Evolutionary conservation across 306 rosid genomes (phyloP).

Genomic region (Fagus sylvatica): DNA sequence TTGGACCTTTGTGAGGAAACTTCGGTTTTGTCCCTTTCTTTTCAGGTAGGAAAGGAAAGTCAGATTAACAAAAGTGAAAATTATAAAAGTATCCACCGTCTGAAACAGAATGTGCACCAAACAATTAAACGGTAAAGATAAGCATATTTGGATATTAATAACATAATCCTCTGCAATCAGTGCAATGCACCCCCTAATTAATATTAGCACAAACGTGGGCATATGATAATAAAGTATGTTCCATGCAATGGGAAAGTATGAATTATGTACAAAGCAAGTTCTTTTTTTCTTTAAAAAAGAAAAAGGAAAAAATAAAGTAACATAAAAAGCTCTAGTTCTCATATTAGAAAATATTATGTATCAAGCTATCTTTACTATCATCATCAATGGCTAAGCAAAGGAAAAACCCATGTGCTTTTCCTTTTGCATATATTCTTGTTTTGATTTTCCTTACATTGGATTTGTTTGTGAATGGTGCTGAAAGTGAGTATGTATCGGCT

Average conservation of each 20-base stretch:
- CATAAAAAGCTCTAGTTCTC: not conserved
- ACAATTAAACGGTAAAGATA: not conserved
- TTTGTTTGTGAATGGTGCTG: not conserved
- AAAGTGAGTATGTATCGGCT: slow-evolving; percentile 37
- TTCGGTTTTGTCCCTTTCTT: not conserved
- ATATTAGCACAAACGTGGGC: not conserved
- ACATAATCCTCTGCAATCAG: not conserved
- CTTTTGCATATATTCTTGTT: not conserved
- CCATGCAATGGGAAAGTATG: slow-evolving; percentile 1
- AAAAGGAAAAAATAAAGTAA: not conserved
- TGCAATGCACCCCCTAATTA: not conserved
- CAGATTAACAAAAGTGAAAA: too few species aligned
- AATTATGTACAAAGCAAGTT: not conserved
- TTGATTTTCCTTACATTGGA: not conserved
- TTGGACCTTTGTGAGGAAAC: not conserved
- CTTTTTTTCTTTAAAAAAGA: not conserved
- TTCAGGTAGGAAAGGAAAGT: not conserved
- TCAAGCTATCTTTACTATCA: not conserved
- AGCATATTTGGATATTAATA: not conserved
- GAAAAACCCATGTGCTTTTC: not conserved
- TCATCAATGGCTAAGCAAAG: slow-evolving; percentile 28
- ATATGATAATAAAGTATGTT: not conserved
- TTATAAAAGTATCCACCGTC: too few species aligned
- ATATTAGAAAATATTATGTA: not conserved
- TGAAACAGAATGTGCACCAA: not conserved